These are phyloP conservation scores for Scleromitrula shiraiana DNA, from an alignment of 2,329 filamentous ascomycete species.

Conservation along the genomic window DNA sequence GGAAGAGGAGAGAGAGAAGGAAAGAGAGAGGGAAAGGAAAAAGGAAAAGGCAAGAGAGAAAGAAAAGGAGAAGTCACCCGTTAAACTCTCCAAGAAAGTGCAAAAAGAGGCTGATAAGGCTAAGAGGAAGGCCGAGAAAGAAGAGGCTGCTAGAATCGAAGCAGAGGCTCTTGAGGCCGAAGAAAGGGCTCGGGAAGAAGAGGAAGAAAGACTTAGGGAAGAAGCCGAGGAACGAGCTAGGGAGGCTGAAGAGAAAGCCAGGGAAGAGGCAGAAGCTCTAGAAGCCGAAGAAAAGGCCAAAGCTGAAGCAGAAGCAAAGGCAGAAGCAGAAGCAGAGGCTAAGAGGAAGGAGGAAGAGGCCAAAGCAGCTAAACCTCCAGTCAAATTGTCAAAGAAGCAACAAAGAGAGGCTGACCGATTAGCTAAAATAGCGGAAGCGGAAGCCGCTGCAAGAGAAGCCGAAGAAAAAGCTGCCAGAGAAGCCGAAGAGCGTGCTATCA, in stretches of 20 bases:
- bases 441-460: slow-evolving; percentile 36
- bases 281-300: slow-evolving; percentile 28
- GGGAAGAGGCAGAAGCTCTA: slow-evolving; percentile 26
- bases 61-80: slow-evolving; percentile 28
- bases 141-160: slow-evolving; percentile 38
- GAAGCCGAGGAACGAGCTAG: slow-evolving; percentile 23
- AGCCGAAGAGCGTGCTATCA: slow-evolving; percentile 32
- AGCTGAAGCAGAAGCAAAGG: slow-evolving; percentile 34
- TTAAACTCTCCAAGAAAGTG: slow-evolving; percentile 43
- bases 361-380: slow-evolving; percentile 23
- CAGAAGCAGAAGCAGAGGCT: slow-evolving; percentile 28
- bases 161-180: slow-evolving; percentile 44
- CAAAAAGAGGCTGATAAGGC: slow-evolving; percentile 42
- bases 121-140: slow-evolving; percentile 42
- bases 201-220: slow-evolving; percentile 23
- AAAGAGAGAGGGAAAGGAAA: slow-evolving; percentile 40
- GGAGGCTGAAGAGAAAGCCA: slow-evolving; percentile 24
- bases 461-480: slow-evolving; percentile 32
- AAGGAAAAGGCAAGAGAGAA: slow-evolving; percentile 36
- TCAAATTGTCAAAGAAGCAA: slow-evolving; percentile 42
- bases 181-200: slow-evolving; percentile 31
- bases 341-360: slow-evolving; percentile 26
- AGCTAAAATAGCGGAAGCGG: slow-evolving; percentile 38
- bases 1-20: slow-evolving; percentile 43
- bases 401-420: slow-evolving; percentile 39